Percentiles rank a stretch among this genome's conserved stretches.
These are phyloP conservation scores for Lentinula boryana DNA, from an alignment of 768 basidiomycete genomes.

Conservation along the genomic window DNA sequence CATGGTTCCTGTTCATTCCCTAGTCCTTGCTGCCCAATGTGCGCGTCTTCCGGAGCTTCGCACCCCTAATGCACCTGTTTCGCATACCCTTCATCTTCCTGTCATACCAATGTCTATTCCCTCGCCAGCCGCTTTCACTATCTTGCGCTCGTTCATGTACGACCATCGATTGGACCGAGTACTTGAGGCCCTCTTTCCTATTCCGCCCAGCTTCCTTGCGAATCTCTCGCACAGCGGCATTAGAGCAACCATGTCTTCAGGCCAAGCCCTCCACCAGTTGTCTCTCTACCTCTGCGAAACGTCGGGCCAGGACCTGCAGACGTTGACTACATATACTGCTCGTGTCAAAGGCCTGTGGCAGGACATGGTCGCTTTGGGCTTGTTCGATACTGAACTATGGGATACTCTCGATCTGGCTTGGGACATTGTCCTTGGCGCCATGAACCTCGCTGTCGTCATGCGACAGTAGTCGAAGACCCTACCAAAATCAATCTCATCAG, in stretches of 20 bases:
- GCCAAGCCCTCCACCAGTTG: conserved; percentile 47
- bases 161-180: conserved; percentile 55
- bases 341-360: conserved; percentile 78
- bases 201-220: conserved; percentile 39
- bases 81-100: conserved; percentile 41
- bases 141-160: conserved; percentile 66
- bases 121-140: conserved; percentile 60
- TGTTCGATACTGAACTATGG: conserved; percentile 73
- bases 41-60: conserved; percentile 50
- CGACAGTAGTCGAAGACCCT: not conserved
- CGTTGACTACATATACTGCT: conserved; percentile 51
- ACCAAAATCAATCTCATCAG: not conserved
- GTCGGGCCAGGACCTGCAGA: conserved; percentile 35
- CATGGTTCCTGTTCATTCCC: conserved; percentile 57
- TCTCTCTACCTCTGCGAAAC: conserved; percentile 46
- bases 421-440: conserved; percentile 62
- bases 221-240: conserved; percentile 37
- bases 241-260: conserved; percentile 39
- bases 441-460: conserved; percentile 22
- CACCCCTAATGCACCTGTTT: conserved; percentile 20
- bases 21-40: conserved; percentile 58
- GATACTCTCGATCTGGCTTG: conserved; percentile 73
- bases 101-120: conserved; percentile 68
- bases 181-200: conserved; percentile 57
- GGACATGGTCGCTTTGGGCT: conserved; percentile 68